Percentiles rank a stretch among this genome's conserved stretches.
Evolutionary conservation across 2,329 filamentous ascomycete species (phyloP).

Genomic region (Sphaceloma murrayae): DNA sequence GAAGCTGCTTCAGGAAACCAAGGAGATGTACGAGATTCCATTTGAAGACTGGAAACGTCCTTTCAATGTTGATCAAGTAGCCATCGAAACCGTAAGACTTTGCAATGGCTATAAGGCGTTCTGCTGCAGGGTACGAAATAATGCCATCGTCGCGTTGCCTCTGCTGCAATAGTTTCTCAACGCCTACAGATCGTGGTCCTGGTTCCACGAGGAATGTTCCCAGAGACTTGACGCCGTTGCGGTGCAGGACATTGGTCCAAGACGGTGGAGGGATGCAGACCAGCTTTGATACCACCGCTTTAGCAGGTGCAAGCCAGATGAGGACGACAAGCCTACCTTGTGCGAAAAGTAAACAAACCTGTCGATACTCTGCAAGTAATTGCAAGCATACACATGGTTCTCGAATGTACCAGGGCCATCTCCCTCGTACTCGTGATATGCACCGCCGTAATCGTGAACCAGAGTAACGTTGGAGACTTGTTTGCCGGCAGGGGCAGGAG

Average conservation of each 20-base stretch:
- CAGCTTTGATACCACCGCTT: slow-evolving; percentile 23
- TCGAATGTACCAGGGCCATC: slow-evolving; percentile 26
- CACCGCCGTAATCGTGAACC: slow-evolving; percentile 35
- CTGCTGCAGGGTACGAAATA: slow-evolving; percentile 29
- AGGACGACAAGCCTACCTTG: slow-evolving; percentile 20
- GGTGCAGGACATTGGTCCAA: slow-evolving; percentile 40
- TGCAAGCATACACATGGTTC: slow-evolving; percentile 32
- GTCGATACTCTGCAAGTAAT: slow-evolving; percentile 37
- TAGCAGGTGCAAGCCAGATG: neutral
- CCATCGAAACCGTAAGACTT: slow-evolving; percentile 38
- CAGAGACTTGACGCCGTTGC: slow-evolving; percentile 36
- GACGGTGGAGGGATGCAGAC: slow-evolving; percentile 37
- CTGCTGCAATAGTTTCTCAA: slow-evolving; percentile 26
- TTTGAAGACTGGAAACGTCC: slow-evolving; percentile 29
- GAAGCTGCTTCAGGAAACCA: slow-evolving; percentile 33
- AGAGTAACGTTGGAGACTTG: slow-evolving; percentile 27
- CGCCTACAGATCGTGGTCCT: slow-evolving; percentile 30
- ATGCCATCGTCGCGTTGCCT: neutral
- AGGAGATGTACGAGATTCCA: slow-evolving; percentile 29
- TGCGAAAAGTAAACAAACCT: slow-evolving; percentile 42
- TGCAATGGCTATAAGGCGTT: slow-evolving; percentile 33
- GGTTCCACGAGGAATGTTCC: slow-evolving; percentile 39
- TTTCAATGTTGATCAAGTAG: slow-evolving; percentile 41
- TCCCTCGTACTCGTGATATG: slow-evolving; percentile 38
- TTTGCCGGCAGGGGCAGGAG: neutral